These are phyloP conservation scores for Prinsepia uniflora DNA, from an alignment of 306 rosid genomes.

Conservation along the genomic window DNA sequence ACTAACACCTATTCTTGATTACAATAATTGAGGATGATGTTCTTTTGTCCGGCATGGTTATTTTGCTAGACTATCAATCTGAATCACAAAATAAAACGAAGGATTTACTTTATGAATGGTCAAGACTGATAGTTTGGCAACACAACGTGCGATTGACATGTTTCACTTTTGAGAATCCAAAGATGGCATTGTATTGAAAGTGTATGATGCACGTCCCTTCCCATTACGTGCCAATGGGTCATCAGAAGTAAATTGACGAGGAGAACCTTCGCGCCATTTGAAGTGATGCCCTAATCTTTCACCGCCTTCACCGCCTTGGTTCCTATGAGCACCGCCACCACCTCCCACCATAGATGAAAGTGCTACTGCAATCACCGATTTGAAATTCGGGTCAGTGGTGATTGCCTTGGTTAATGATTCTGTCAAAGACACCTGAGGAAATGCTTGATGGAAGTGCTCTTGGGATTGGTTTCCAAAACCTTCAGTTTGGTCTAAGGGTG, in stretches of 20 bases:
- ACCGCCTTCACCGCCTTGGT: conserved; percentile 24
- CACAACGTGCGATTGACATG: conserved; percentile 8
- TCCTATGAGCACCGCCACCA: conserved; percentile 28
- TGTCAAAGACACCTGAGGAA: conserved; percentile 39
- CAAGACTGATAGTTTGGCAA: conserved; percentile 10
- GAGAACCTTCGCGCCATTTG: conserved; percentile 26
- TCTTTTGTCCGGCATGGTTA: background rate
- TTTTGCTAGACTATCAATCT: background rate
- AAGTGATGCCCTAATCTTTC: conserved; percentile 28
- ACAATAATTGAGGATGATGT: background rate
- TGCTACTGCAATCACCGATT: conserved; percentile 48
- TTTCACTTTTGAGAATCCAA: conserved; percentile 30
- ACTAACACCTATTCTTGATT: background rate
- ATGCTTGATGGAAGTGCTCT: conserved; percentile 31
- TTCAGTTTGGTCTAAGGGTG: conserved; percentile 11
- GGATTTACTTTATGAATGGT: conserved; percentile 11
- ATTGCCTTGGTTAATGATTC: conserved; percentile 60
- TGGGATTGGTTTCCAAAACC: conserved; percentile 27
- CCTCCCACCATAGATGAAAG: conserved; percentile 51
- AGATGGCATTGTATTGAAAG: conserved; percentile 32
- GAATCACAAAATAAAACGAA: background rate
- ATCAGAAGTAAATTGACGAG: conserved; percentile 16
- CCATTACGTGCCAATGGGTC: conserved; percentile 30
- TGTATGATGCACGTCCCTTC: conserved; percentile 25
- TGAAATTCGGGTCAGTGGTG: conserved; percentile 46